phyloP scores from a whole-genome alignment of 441 rosid genomes.

The Dalechampia spathulata region DNA sequence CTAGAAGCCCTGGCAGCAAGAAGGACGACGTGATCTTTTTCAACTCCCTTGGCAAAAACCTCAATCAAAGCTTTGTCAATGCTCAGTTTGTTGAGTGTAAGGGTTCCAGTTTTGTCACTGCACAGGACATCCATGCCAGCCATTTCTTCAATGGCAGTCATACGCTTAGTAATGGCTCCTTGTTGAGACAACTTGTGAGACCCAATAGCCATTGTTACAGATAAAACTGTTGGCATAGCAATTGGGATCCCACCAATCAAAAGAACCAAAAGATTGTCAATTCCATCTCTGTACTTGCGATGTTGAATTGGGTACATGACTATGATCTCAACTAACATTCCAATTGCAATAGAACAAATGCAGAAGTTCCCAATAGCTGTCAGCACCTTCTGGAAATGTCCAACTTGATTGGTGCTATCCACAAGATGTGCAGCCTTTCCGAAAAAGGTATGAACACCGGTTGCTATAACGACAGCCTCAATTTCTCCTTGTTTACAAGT shows the following conservation, averaged over 20 bases:
- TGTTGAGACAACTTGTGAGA: slow-evolving; percentile 79
- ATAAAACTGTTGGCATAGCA: slow-evolving; percentile 92
- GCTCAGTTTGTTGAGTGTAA: slow-evolving; percentile 84
- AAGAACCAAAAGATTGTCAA: slow-evolving; percentile 86
- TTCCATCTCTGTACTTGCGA: slow-evolving; percentile 75
- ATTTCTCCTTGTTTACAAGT: slow-evolving; percentile 69
- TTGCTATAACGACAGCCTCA: slow-evolving; percentile 60
- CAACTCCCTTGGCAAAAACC: slow-evolving; percentile 59
- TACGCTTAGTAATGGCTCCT: slow-evolving; percentile 93
- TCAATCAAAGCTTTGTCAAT: slow-evolving; percentile 74
- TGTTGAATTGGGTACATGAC: slow-evolving; percentile 91
- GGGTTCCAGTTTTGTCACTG: slow-evolving; percentile 90
- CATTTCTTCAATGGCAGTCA: slow-evolving; percentile 98
- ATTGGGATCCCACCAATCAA: slow-evolving; percentile 95
- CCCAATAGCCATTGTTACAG: slow-evolving; percentile 97
- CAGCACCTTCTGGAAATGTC: slow-evolving; percentile 78
- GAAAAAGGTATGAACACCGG: slow-evolving; percentile 64
- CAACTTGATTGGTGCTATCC: slow-evolving; percentile 60
- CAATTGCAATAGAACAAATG: slow-evolving; percentile 74
- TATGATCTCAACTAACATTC: slow-evolving; percentile 62
- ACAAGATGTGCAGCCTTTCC: slow-evolving; percentile 75
- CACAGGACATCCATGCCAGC: slow-evolving; percentile 98
- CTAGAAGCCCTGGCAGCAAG: slow-evolving; percentile 73
- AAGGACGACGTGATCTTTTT: slow-evolving; percentile 50
- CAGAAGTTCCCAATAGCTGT: slow-evolving; percentile 94